phyloP scores from a whole-genome alignment of 345 rosid species.

The Laguncularia racemosa region DNA sequence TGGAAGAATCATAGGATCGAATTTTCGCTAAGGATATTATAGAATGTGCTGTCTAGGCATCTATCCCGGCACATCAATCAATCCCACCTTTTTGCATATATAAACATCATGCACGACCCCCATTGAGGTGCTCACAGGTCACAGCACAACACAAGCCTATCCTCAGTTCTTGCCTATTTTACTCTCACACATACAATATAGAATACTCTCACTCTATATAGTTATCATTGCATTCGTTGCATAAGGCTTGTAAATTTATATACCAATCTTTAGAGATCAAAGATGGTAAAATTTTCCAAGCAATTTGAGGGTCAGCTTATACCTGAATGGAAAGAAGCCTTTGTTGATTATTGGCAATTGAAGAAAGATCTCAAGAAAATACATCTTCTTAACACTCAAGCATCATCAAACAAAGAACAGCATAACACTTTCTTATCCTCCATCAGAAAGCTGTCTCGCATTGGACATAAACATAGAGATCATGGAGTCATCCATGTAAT shows the following conservation, averaged over 20 bases:
- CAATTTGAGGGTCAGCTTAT: conserved; percentile 93
- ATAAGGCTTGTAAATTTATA: neutral
- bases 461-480: conserved; percentile 34
- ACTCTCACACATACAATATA: conserved; percentile 3
- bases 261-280: neutral
- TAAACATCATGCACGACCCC: too few relatives aligned
- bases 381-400: conserved; percentile 5
- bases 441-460: conserved; percentile 34
- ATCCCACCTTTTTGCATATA: conserved; percentile 11
- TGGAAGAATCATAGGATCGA: conserved; percentile 55
- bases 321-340: conserved; percentile 98
- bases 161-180: neutral
- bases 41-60: conserved; percentile 56
- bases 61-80: conserved; percentile 22
- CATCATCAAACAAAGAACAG: conserved; percentile 5
- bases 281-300: conserved; percentile 90
- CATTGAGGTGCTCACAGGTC: too few relatives aligned
- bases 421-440: conserved; percentile 33
- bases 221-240: neutral
- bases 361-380: conserved; percentile 73
- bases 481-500: conserved; percentile 69
- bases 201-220: too few relatives aligned
- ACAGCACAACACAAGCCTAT: neutral
- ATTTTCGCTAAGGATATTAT: conserved; percentile 38
- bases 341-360: conserved; percentile 90